Evolutionary conservation across 495 filamentous ascomycete species (phyloP), one percentile per base, ranked within the genome.

Genomic region (Trichoderma erinaceum): DNA sequence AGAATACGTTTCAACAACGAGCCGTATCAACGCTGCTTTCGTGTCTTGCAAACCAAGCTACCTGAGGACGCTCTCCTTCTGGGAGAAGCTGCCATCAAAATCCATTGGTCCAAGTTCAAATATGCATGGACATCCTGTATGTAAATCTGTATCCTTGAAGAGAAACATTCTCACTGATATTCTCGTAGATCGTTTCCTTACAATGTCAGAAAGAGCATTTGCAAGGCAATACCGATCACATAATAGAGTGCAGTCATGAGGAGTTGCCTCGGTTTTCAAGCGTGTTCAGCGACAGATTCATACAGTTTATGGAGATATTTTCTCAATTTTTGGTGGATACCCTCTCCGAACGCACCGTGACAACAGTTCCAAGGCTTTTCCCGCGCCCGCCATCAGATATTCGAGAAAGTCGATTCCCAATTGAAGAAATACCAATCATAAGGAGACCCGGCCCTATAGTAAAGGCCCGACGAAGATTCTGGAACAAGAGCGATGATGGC

Each of bases 261-360:
- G 52, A 61, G 0, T 32, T 61, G 27, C 52, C 52, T 8, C 52
- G 52, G 23, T 61, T 61, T 32, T 61, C 52, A 11, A 61, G 52
- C 8, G 27, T 61, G 12, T 61, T 61, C 23, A 61, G 52, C 52
- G 52, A 61, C 7, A 61, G 27, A 13, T 61, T 61, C 27, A 61
- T 61, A n/a, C 52, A 61, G 23, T 61, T 61, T 16, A 61, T 61
- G 52, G 21, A 61, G 52, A 61, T 32, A 16, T 61, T 61, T 61
- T 61, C 52, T 32, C 25, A 29, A 29, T 61, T 61, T 12, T 13
- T 61, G 3, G 52, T 61, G 11, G 52, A 61, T 15, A 61, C 52
- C 2, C 23, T 61, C 11, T 61, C 52, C 25, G 52, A 61, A 29
- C 52, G 52, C 27, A 32, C 52, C 52, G 52, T 61, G 10, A 5